Percentiles rank a stretch among this genome's conserved stretches.
Evolutionary conservation across 306 rosid genomes (phyloP).

Genomic region (Aeschynomene evenia): DNA sequence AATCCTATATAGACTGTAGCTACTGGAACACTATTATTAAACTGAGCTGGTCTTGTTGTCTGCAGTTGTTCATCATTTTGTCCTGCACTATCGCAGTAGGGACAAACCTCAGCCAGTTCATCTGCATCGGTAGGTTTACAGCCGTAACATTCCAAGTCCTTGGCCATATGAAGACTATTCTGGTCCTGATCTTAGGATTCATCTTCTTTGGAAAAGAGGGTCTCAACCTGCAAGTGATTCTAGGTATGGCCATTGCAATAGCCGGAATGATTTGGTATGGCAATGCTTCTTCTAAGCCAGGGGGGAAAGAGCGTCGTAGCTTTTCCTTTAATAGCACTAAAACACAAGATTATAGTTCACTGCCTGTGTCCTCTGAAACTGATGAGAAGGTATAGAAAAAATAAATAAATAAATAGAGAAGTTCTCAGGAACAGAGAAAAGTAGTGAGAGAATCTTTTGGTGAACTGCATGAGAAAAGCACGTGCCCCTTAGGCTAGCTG

Average conservation of each 20-base stretch:
- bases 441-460: constrained; percentile 29
- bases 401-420: neutral
- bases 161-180: constrained; percentile 88
- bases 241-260: constrained; percentile 77
- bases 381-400: constrained; percentile 62
- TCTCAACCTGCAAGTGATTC: constrained; percentile 69
- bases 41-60: constrained; percentile 36
- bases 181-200: constrained; percentile 78
- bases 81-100: constrained; percentile 89
- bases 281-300: constrained; percentile 84
- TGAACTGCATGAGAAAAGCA: constrained; percentile 27
- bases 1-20: constrained; percentile 15
- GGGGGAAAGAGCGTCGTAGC: constrained; percentile 81
- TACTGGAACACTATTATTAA: constrained; percentile 24
- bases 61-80: constrained; percentile 77
- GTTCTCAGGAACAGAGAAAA: constrained; percentile 10
- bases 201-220: constrained; percentile 90
- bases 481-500: constrained; percentile 39
- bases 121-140: constrained; percentile 89
- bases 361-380: constrained; percentile 54
- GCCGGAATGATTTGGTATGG: constrained; percentile 90
- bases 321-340: constrained; percentile 46
- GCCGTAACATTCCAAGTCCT: constrained; percentile 89
- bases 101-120: constrained; percentile 92
- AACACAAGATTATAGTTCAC: constrained; percentile 48